phyloP scores from a whole-genome alignment of 352 stramenopile genomes.

The Proteromonas lacertae region DNA sequence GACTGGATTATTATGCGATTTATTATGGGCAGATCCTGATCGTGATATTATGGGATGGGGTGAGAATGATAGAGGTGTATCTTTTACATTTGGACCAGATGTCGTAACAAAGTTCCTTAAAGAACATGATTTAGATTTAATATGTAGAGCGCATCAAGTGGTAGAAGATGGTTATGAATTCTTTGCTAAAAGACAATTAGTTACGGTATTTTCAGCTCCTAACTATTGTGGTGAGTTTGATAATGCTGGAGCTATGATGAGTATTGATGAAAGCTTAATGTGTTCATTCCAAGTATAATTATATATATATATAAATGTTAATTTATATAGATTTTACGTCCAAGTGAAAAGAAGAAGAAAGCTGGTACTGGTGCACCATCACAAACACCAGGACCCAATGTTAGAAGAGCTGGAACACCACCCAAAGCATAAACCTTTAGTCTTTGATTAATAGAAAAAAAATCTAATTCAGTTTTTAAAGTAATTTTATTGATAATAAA shows the following conservation, averaged over 20 bases:
- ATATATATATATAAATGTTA: background rate
- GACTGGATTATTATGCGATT: conserved; percentile 78
- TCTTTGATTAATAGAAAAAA: too few relatives aligned
- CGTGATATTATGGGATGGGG: conserved; percentile 94
- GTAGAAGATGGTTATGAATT: conserved; percentile 99
- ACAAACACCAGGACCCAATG: background rate
- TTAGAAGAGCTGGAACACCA: too few relatives aligned
- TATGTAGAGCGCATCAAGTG: conserved; percentile 67
- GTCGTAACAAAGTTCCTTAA: conserved; percentile 86
- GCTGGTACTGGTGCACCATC: background rate
- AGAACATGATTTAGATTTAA: conserved; percentile 80
- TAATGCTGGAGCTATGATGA: conserved; percentile 91
- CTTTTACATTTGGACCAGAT: conserved; percentile 90
- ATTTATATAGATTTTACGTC: background rate
- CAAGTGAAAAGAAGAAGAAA: background rate
- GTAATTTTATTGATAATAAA: too few relatives aligned
- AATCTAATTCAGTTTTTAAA: too few relatives aligned
- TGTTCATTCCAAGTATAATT: conserved; percentile 73
- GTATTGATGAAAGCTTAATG: conserved; percentile 65
- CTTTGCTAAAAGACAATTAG: conserved; percentile 82
- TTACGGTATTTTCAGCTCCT: conserved; percentile 95
- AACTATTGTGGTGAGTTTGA: conserved; percentile 99
- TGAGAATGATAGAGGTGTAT: conserved; percentile 80
- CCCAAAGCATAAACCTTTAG: too few relatives aligned
- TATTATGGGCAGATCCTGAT: conserved; percentile 92